Evolutionary conservation across 129 eudicot species (phyloP).

Genomic region (Calendula officinalis): DNA sequence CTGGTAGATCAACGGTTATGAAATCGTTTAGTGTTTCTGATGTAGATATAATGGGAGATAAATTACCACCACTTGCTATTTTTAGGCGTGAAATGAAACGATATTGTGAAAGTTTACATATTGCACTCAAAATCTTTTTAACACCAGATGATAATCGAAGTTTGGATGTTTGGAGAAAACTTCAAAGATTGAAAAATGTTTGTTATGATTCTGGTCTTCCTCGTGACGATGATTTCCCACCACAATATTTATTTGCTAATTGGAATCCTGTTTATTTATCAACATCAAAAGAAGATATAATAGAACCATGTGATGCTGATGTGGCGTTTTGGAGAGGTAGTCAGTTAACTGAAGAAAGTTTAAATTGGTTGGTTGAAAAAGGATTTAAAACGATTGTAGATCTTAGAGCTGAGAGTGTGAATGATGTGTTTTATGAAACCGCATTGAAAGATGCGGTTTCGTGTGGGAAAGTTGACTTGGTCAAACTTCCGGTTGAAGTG

Average conservation of each 20-base stretch:
- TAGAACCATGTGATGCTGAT: conserved; percentile 43
- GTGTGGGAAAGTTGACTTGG: conserved; percentile 59
- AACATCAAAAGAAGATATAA: conserved; percentile 57
- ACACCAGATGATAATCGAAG: conserved; percentile 65
- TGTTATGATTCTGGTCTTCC: conserved; percentile 94
- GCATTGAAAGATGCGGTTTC: conserved; percentile 59
- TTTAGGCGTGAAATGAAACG: conserved; percentile 89
- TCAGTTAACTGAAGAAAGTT: conserved; percentile 91
- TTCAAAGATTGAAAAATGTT: conserved; percentile 71
- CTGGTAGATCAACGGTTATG: conserved; percentile 73
- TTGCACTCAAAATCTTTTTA: conserved; percentile 78
- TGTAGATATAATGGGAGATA: conserved; percentile 55
- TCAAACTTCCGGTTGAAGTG: conserved; percentile 79
- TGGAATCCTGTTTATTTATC: conserved; percentile 83
- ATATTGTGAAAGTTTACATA: conserved; percentile 92
- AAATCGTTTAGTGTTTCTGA: conserved; percentile 52
- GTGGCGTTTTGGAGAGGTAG: conserved; percentile 91
- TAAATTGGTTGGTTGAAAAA: conserved; percentile 76
- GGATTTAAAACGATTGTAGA: conserved; percentile 88
- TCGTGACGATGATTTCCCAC: conserved; percentile 66
- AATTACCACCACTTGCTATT: conserved; percentile 84
- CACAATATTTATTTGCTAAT: conserved; percentile 76
- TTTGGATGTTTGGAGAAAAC: conserved; percentile 77
- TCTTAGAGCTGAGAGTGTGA: conserved; percentile 86
- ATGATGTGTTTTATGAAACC: conserved; percentile 66